Evolutionary conservation across 176 grass and related monocot genomes (phyloP).

Genomic region (Ensete ventricosum): DNA sequence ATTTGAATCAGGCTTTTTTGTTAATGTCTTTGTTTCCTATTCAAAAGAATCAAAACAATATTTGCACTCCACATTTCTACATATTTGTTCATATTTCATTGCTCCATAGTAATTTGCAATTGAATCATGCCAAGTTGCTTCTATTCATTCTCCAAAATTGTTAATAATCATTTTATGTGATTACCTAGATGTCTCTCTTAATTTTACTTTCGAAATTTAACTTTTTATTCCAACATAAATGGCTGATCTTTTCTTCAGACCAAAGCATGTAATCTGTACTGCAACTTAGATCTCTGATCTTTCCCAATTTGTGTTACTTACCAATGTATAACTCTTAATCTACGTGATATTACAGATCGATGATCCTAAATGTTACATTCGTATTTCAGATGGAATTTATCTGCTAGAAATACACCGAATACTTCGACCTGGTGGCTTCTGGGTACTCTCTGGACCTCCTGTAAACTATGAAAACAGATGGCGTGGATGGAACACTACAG

Average conservation of each 20-base stretch:
- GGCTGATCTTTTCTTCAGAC: neutral
- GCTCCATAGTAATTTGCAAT: too few species aligned
- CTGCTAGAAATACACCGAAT: constrained; percentile 77
- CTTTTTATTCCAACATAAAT: too few species aligned
- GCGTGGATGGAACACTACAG: constrained; percentile 97
- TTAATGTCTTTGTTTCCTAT: too few species aligned
- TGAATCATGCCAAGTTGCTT: too few species aligned
- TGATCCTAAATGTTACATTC: constrained; percentile 6
- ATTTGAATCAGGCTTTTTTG: too few species aligned
- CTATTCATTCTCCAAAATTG: too few species aligned
- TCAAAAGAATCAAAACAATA: too few species aligned
- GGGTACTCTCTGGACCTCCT: constrained; percentile 89
- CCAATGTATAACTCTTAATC: neutral
- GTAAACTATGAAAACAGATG: constrained; percentile 95
- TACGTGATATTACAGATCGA: neutral
- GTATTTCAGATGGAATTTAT: constrained; percentile 55
- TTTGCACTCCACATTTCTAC: too few species aligned
- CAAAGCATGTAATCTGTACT: neutral
- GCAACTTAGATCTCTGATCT: neutral
- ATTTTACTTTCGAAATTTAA: too few species aligned
- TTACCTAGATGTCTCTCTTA: too few species aligned
- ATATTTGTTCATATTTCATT: too few species aligned
- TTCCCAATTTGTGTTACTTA: neutral
- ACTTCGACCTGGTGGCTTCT: constrained; percentile 75
- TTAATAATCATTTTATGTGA: too few species aligned